Evolutionary conservation across 2,329 filamentous ascomycete species (phyloP), one percentile per base, ranked within the genome.

Genomic region (Lomentospora prolificans): DNA sequence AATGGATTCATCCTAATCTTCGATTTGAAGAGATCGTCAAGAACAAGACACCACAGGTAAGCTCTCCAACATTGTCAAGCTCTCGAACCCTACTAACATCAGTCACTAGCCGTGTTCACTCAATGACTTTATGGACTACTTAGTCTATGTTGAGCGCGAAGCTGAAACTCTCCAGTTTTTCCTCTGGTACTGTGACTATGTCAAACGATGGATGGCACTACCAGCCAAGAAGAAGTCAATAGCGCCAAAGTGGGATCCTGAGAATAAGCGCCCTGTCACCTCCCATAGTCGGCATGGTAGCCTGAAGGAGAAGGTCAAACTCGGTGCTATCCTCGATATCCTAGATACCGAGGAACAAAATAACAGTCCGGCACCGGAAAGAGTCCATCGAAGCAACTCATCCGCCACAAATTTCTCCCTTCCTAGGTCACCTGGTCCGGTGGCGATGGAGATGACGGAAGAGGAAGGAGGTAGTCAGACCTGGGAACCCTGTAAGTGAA

Each of bases 81-180:
- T n/a, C 24, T 10, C 10, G 2, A 19, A 14, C 50, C 31, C 36
- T 46, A 36, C 22, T 48, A 22, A 41, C n/a, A n/a, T n/a, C n/a
- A n/a, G n/a, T n/a, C n/a, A 39, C n/a, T 28, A 56, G 58, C 58
- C 58, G 9, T 60, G 57, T 48, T 57, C 59, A 4, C 54, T 58
- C 19, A 56, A 58, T 14, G 87, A 94, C 67, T 91, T 94, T 67
- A 89, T 92, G 86, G 88, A 90, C 69, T 92, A 90, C 63, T 78
- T 92, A 58, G 77, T 87, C 58, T 91, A 92, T 67, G 82, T 94
- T 58, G 88, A 92, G 69, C 80, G 86, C 61, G 77, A 85, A 24
- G 87, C 88, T 55, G 89, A 94, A 71, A 91, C 92, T 64, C 75
- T 94, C 22, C 88, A 92, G 66, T 91, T 91, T 67, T 84, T 77